phyloP scores from a whole-genome alignment of 345 rosid species.

The Gynandropsis gynandra region DNA sequence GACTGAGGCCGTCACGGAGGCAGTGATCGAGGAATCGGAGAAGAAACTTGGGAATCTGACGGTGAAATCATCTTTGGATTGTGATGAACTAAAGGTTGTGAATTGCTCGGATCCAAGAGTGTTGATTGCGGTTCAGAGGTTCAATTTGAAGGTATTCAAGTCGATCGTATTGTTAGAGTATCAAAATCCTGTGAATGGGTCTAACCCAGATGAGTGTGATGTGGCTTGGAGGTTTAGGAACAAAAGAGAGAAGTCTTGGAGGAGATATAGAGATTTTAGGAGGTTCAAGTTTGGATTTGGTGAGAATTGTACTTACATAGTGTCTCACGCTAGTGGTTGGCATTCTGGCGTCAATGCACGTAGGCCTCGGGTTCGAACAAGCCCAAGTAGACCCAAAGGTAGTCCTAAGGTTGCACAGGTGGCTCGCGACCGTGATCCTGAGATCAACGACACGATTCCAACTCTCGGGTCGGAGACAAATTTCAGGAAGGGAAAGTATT shows the following conservation, averaged over 20 bases:
- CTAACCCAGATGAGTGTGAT: slow-evolving; percentile 67
- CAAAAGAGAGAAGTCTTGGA: slow-evolving; percentile 92
- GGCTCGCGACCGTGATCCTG: slow-evolving; percentile 33
- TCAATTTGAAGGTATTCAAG: slow-evolving; percentile 61
- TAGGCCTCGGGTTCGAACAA: slow-evolving; percentile 36
- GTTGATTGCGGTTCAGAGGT: slow-evolving; percentile 62
- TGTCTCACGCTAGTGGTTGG: slow-evolving; percentile 64
- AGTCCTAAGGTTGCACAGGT: slow-evolving; percentile 25
- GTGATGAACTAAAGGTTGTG: slow-evolving; percentile 43
- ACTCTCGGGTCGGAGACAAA: slow-evolving; percentile 46
- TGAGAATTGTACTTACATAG: slow-evolving; percentile 58
- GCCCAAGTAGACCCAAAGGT: slow-evolving; percentile 21
- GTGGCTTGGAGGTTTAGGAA: slow-evolving; percentile 91
- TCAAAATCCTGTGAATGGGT: slow-evolving; percentile 67
- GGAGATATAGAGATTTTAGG: slow-evolving; percentile 84
- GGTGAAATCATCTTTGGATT: slow-evolving; percentile 25
- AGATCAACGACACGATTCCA: slow-evolving; percentile 62
- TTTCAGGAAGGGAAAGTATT: slow-evolving; percentile 69
- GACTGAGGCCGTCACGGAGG: slow-evolving; percentile 34
- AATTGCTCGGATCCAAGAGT: slow-evolving; percentile 85
- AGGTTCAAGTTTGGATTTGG: slow-evolving; percentile 63
- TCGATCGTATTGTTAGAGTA: slow-evolving; percentile 74
- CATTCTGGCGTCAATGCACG: slow-evolving; percentile 80
- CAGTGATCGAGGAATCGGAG: slow-evolving; percentile 40
- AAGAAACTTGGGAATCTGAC: slow-evolving; percentile 35